Evolutionary conservation across 2,329 filamentous ascomycete genomes (phyloP).

Genomic region (Ophiostoma piceae): DNA sequence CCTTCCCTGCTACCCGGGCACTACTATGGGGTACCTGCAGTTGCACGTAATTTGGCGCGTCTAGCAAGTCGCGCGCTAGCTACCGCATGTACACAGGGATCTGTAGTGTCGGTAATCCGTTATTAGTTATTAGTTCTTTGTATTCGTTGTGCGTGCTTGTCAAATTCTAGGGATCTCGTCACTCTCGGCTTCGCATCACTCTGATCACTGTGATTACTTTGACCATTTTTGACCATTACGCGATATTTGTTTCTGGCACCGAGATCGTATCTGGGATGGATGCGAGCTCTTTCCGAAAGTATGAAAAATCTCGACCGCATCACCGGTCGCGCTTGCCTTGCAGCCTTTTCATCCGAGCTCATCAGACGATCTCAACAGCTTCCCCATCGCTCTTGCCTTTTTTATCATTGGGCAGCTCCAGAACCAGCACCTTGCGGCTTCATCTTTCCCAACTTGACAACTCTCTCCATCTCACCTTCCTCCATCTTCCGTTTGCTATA

Average conservation of each 20-base stretch:
- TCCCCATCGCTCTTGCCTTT: not conserved
- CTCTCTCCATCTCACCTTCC: not conserved
- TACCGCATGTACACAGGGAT: slow-evolving; percentile 13
- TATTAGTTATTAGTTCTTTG: not conserved
- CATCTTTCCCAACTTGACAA: not conserved
- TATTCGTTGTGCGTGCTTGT: not conserved
- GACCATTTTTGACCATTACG: too few species aligned
- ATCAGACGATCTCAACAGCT: not conserved
- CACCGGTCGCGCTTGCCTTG: slow-evolving; percentile 7
- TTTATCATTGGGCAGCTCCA: not conserved
- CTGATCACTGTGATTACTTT: too few species aligned
- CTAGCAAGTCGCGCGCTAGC: slow-evolving; percentile 12
- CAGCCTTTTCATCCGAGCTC: not conserved
- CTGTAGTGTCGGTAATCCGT: not conserved
- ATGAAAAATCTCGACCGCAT: not conserved
- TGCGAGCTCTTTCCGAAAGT: not conserved
- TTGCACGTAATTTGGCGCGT: slow-evolving; percentile 13
- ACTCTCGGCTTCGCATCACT: too few species aligned
- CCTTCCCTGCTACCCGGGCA: slow-evolving; percentile 15
- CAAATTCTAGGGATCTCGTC: not conserved
- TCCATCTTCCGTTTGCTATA: not conserved
- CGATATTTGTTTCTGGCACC: too few species aligned
- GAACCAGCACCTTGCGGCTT: not conserved
- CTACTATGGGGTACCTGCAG: slow-evolving; percentile 17
- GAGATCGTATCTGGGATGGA: too few species aligned